These are phyloP conservation scores for Lentinula edodes DNA, from an alignment of 768 basidiomycete genomes.

Conservation along the genomic window DNA sequence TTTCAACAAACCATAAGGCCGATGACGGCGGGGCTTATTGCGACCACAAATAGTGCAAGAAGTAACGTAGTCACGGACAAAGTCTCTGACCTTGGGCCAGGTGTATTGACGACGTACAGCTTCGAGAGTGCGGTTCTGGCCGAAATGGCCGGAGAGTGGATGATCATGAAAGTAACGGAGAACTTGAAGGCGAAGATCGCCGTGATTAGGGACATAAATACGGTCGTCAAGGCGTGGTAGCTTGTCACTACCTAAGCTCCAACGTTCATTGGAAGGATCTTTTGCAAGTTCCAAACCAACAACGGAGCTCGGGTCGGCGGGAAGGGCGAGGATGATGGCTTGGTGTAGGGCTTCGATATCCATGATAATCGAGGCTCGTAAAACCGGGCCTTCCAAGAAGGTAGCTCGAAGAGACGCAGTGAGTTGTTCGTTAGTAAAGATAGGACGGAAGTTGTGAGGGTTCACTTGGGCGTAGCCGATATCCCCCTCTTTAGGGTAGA, in stretches of 20 bases:
- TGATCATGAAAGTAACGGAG: constrained; percentile 20
- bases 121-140: constrained; percentile 19
- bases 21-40: constrained; percentile 18
- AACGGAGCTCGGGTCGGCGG: not conserved
- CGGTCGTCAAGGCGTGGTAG: not conserved
- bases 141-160: constrained; percentile 23
- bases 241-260: not conserved
- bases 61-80: constrained; percentile 13
- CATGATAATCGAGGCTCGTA: constrained; percentile 13
- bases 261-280: not conserved
- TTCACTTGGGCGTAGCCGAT: constrained; percentile 17
- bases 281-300: not conserved
- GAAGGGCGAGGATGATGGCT: constrained; percentile 9
- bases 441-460: constrained; percentile 16
- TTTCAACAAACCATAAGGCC: constrained; percentile 12
- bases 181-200: constrained; percentile 16
- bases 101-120: not conserved
- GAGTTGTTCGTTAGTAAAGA: constrained; percentile 17
- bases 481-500: constrained; percentile 22
- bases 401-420: constrained; percentile 13
- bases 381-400: constrained; percentile 7
- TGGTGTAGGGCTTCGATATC: constrained; percentile 15
- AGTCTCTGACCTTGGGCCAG: constrained; percentile 5
- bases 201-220: constrained; percentile 8
- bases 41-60: constrained; percentile 19